A percentile compares a stretch with the other conserved stretches of the same genome.
These are phyloP conservation scores for Sindora glabra DNA, from an alignment of 306 rosid genomes.

Conservation along the genomic window DNA sequence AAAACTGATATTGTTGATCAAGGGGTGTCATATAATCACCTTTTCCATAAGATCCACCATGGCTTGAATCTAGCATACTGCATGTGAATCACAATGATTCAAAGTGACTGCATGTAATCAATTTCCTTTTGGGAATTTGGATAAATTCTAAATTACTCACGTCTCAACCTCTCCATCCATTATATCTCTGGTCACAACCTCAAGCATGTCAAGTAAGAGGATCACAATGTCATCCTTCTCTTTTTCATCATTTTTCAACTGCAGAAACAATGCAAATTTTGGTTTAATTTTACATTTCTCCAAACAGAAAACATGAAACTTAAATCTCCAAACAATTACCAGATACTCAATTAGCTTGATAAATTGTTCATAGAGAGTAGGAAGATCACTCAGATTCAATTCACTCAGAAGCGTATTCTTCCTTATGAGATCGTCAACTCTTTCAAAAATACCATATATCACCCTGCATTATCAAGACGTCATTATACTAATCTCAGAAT, in stretches of 20 bases:
- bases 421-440: conserved; percentile 48
- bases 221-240: conserved; percentile 80
- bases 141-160: conserved; percentile 29
- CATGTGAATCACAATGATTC: conserved; percentile 12
- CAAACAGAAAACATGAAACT: conserved; percentile 8
- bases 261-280: conserved; percentile 16
- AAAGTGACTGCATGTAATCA: neutral
- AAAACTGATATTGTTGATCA: conserved; percentile 54
- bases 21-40: conserved; percentile 67
- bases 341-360: conserved; percentile 50
- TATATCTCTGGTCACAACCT: conserved; percentile 89
- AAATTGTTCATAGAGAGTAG: conserved; percentile 52
- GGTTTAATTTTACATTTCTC: conserved; percentile 8
- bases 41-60: conserved; percentile 51
- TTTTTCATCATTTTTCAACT: conserved; percentile 54
- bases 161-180: conserved; percentile 66
- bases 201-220: conserved; percentile 89
- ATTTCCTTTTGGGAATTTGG: conserved; percentile 2
- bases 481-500: conserved; percentile 15
- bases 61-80: conserved; percentile 78
- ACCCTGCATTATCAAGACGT: conserved; percentile 46
- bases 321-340: conserved; percentile 44
- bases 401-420: conserved; percentile 22
- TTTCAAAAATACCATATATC: conserved; percentile 50
- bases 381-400: conserved; percentile 69